Evolutionary conservation across 169 alveolate species (phyloP), one percentile per base, ranked within the genome.

Genomic region (Plasmodium inui): DNA sequence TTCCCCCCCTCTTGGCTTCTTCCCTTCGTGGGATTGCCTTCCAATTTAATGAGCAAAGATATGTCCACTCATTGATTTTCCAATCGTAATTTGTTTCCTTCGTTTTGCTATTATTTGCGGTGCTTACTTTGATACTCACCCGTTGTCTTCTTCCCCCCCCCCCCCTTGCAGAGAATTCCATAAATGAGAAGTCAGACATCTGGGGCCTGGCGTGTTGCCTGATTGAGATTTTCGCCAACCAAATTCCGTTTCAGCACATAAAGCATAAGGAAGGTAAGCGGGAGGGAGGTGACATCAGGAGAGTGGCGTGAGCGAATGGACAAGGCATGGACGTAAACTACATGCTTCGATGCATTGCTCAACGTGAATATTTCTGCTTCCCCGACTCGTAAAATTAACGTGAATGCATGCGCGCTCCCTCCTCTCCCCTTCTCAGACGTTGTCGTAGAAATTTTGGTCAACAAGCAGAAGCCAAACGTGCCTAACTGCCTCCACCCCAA

Each of bases 141-240:
- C 10, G 76, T 67, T 22, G 1, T n/a, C 76, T 28, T 10, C 14
- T 67, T 67, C 37, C 37, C 41, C 76, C 37, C 12, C 37, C 37
- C 37, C 41, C 76, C 37, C 12, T 44, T 79, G 39, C 57, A 83
- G 92, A n/a, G 28, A 83, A 83, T 30, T 44, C 93, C 72, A 96
- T 97, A 82, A 94, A 94, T 57, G 97, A 97, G 84, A 97, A 97
- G 50, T 94, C 97, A 5, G 98, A 97, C 74, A 84, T 96, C 19
- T 97, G 98, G 98, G 97, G 97, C 12, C 83, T 96, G 61, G 97
- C 96, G 34, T 97, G 98, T 91, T 97, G 98, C 61, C 96, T 97
- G 8, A 93, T 97, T 41, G 98, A 97, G 82, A 96, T 97, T 70
- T 92, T 97, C 34, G 97, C 97, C 17, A 97, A 96, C 10, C 97